A percentile compares a stretch with the other conserved stretches of the same genome.
Conservation (phyloP, 176 grass and related monocot species). For the Raddia distichophylla region DNA sequence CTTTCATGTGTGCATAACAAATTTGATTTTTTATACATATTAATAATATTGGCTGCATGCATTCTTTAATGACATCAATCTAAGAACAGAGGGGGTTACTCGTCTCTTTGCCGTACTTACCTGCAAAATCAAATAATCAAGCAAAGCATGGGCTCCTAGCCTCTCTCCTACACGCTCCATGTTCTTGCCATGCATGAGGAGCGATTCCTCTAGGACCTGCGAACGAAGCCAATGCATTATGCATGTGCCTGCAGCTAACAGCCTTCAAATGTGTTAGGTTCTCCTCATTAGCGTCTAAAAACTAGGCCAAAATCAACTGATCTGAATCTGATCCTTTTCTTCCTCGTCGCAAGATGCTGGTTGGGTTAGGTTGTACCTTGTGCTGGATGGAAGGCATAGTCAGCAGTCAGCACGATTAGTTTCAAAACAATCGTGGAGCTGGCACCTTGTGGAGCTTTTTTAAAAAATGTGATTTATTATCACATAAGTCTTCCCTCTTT, state of each 20-base stretch:
- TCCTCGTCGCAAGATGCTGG: constrained; percentile 6
- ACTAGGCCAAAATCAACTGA: background rate
- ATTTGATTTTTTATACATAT: too few relatives aligned
- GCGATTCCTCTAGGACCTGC: constrained; percentile 33
- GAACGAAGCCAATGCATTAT: constrained; percentile 33
- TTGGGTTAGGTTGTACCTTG: constrained; percentile 27
- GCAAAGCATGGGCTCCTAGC: constrained; percentile 18
- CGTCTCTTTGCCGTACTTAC: background rate
- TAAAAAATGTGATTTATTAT: background rate
- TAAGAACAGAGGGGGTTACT: too few relatives aligned
- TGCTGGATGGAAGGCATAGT: background rate
- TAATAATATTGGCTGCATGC: too few relatives aligned
- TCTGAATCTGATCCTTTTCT: constrained; percentile 11
- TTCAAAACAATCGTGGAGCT: constrained; percentile 5
- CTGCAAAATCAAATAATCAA: constrained; percentile 16
- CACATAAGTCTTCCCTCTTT: background rate
- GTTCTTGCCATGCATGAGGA: constrained; percentile 21
- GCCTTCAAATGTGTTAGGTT: constrained; percentile 25
- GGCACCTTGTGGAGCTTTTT: background rate
- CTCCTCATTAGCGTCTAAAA: constrained; percentile 11
- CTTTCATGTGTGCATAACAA: too few relatives aligned
- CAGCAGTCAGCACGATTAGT: constrained; percentile 8
- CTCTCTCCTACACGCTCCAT: background rate
- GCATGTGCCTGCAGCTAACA: constrained; percentile 15
- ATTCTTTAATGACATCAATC: too few relatives aligned